Evolutionary conservation across 768 basidiomycete species (phyloP), one percentile per base, ranked within the genome.

Genomic region (Auricularia auricula-judae): DNA sequence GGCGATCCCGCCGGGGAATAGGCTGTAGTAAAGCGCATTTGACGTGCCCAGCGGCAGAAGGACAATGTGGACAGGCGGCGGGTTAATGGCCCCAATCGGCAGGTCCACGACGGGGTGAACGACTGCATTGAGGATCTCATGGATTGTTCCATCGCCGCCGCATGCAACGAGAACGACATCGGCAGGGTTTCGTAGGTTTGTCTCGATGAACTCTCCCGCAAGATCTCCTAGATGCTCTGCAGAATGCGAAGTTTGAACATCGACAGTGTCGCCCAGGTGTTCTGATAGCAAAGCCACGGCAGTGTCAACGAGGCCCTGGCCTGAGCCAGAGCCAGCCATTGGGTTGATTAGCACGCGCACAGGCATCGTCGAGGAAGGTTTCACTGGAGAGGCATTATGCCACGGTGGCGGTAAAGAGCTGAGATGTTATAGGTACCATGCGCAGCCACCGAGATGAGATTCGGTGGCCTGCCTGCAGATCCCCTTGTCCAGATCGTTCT

Each of bases 111-210:
- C 44, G 18, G 69, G 67, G 29, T 71, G 70, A 43, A 78, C 73
- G 39, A 91, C 71, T 11, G 79, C 79, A 66, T 88, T 89, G 71
- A 94, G 79, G 67, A 96, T 83, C 69, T 98, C 94, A 72, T 96
- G 91, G 44, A 93, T 78, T 1, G 94, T 97, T 18, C 95, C 95
- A 74, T 98, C 95, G 7, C 95, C 95, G 3, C 94, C 93, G 16
- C 82, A 83, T 29, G 69, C 39, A 10, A 72, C 58, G 33, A 93
- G 77, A 62, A 89, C 71, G 59, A 89, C 71, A 10, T 33, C 10
- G 36, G 44, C 34, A 36, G 44, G 21, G 51, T 5, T 23, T 12
- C 16, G 23, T n/a, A 51, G 7, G 16, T 51, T 3, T 8, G 14
- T 18, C 14, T 34, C 23, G 10, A 66, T 47, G 56, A 64, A 65